Conservation (phyloP, 2,329 filamentous ascomycete genomes). For the Diaporthe capsici region DNA sequence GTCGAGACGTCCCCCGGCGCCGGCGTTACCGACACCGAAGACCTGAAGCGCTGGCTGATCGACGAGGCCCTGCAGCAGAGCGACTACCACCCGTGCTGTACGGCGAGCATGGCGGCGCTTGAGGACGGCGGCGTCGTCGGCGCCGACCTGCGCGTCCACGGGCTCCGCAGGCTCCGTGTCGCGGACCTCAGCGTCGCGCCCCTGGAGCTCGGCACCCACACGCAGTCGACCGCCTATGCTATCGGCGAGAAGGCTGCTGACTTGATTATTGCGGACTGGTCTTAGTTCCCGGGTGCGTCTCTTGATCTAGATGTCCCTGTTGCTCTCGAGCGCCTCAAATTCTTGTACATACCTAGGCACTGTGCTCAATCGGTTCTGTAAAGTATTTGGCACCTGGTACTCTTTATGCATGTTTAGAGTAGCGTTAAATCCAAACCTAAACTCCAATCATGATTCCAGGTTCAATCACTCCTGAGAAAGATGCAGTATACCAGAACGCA, state of each 20-base stretch:
- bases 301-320: not conserved
- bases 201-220: not conserved
- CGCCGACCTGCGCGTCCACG: not conserved
- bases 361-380: not conserved
- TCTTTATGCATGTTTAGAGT: rapidly evolving
- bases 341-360: not conserved
- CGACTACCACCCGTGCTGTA: not conserved
- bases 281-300: not conserved
- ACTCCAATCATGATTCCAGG: not conserved
- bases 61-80: not conserved
- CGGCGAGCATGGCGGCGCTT: not conserved
- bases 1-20: not conserved
- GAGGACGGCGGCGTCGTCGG: not conserved
- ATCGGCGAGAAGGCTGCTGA: not conserved
- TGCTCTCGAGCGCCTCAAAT: not conserved
- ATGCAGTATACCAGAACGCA: too few species aligned
- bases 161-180: not conserved
- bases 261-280: not conserved
- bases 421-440: not conserved
- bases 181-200: not conserved
- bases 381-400: rapidly evolving
- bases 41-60: not conserved
- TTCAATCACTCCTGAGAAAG: not conserved
- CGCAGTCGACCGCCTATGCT: not conserved
- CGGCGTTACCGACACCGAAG: too few species aligned